A percentile compares a stretch with the other conserved stretches of the same genome.
Evolutionary conservation across 1,284 basidiomycete species (phyloP).

Genomic region (Sanguinoderma infundibulare): DNA sequence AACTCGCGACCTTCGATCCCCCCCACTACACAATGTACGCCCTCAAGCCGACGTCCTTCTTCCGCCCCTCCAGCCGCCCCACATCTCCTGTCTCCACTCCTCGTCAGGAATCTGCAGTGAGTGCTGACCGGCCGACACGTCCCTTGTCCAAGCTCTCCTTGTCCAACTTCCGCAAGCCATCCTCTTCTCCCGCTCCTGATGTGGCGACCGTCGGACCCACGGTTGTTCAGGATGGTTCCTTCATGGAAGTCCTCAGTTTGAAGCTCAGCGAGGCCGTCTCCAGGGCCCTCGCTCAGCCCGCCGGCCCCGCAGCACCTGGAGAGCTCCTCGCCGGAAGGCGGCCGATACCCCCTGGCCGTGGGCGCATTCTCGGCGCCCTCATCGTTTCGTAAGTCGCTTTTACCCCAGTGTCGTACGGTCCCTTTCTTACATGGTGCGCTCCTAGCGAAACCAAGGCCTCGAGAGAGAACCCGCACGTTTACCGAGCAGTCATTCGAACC

Average conservation of each 20-base stretch:
- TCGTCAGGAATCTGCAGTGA: constrained; percentile 44
- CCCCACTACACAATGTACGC: constrained; percentile 57
- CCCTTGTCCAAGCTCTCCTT: constrained; percentile 62
- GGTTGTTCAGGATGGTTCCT: constrained; percentile 75
- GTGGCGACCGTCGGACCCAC: constrained; percentile 44
- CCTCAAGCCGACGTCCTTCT: constrained; percentile 68
- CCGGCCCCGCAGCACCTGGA: constrained; percentile 49
- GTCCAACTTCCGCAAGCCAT: constrained; percentile 55
- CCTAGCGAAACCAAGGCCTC: constrained; percentile 75
- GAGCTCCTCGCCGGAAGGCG: constrained; percentile 66
- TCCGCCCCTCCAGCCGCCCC: constrained; percentile 66
- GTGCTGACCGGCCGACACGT: constrained; percentile 49
- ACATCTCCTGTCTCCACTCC: constrained; percentile 55
- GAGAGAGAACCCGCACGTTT: constrained; percentile 63
- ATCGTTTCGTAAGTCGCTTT: constrained; percentile 64
- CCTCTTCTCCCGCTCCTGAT: constrained; percentile 38
- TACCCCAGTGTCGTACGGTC: constrained; percentile 14
- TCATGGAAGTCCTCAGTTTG: constrained; percentile 73
- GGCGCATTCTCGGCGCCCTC: constrained; percentile 63
- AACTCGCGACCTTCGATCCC: constrained; percentile 21
- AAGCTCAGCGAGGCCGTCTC: constrained; percentile 83
- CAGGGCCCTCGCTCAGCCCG: constrained; percentile 69
- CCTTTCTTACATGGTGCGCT: constrained; percentile 19
- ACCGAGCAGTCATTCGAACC: constrained; percentile 70
- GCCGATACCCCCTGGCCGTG: constrained; percentile 72